Base-by-base conservation (phyloP, 768 basidiomycete genomes). In the Lentinus tigrinus region DNA sequence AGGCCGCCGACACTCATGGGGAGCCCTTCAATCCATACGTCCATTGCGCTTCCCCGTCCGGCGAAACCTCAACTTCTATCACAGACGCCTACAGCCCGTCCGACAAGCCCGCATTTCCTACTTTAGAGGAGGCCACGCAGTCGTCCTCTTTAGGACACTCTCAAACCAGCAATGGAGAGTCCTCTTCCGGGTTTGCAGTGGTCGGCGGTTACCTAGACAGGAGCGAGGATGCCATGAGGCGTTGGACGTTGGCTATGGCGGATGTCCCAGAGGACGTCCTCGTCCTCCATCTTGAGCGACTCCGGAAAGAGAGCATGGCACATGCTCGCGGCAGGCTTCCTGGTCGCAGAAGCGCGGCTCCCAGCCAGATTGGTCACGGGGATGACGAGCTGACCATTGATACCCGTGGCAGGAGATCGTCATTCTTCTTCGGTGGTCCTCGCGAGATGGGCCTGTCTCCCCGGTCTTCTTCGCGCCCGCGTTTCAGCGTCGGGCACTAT, bases 231-330 rank as follows among this genome's bases (percentile, higher is more conserved):
- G 59, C 67, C 28, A 60, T 68, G 61, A 56, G 70, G 17, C 54
- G 71, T 28, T 72, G 71, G 71, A 72, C 71, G 4, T 56, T 70
- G 21, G 71, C 71, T 3, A 70, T 72, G 63, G 67, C 69, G 31
- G 72, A 72, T 42, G 70, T 70, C 4, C 64, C 70, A 9, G 72
- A 73, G 38, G 69, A 70, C 26, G 64, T 67, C 24, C 65, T 73
- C n/a, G 62, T 71, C 19, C 62, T 66, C 28, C 69, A 73, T 47
- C 63, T 73, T 8, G 70, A 73, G 54, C 52, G 61, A 21, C 52
- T 72, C 3, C 58, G 71, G 17, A 66, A 65, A 47, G 69, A 65
- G 43, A 64, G 61, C 28, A 42, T 57, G 53, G 62, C 62, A 10
- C 46, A 54, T 8, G 53, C 67, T n/a, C 58, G 62, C 27, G 55